A percentile compares a stretch with the other conserved stretches of the same genome.
phyloP scores from a whole-genome alignment of 2,329 filamentous ascomycete species.

The Leptographium procerum region DNA sequence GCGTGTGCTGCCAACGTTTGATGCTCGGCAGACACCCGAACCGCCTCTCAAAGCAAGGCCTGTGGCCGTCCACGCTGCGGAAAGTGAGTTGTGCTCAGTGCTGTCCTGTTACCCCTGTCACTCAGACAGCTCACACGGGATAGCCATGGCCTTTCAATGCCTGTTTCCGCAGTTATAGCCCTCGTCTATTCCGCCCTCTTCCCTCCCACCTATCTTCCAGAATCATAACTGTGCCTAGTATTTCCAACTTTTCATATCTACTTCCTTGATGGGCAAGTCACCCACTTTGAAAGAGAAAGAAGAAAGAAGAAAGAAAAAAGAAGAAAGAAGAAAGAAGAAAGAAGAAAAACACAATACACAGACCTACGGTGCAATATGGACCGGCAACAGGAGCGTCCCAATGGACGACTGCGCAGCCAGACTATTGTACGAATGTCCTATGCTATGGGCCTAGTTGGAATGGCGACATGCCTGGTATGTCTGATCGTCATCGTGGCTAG shows the following conservation, averaged over 20 bases:
- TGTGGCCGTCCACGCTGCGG: not conserved
- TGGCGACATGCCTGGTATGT: not conserved
- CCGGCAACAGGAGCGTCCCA: not conserved
- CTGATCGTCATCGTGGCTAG: not conserved
- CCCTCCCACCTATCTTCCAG: too few relatives aligned
- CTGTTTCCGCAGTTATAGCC: not conserved
- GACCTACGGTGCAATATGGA: not conserved
- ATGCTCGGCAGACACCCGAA: not conserved
- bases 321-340: too few relatives aligned
- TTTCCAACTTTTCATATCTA: too few relatives aligned
- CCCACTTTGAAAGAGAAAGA: too few relatives aligned
- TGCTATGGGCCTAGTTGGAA: not conserved
- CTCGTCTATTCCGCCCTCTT: too few relatives aligned
- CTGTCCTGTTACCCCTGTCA: not conserved
- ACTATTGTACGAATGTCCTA: not conserved
- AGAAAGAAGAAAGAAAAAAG: too few relatives aligned
- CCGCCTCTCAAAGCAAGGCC: not conserved
- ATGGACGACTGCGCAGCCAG: not conserved
- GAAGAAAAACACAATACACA: not conserved
- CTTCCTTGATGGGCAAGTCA: too few relatives aligned
- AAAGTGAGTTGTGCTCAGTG: not conserved
- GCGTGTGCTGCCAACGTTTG: not conserved
- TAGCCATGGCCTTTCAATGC: not conserved
- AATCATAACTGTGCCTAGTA: too few relatives aligned
- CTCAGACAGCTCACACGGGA: not conserved